Evolutionary conservation across 306 rosid species (phyloP), one percentile per base, ranked within the genome.

Genomic region (Prunus armeniaca): DNA sequence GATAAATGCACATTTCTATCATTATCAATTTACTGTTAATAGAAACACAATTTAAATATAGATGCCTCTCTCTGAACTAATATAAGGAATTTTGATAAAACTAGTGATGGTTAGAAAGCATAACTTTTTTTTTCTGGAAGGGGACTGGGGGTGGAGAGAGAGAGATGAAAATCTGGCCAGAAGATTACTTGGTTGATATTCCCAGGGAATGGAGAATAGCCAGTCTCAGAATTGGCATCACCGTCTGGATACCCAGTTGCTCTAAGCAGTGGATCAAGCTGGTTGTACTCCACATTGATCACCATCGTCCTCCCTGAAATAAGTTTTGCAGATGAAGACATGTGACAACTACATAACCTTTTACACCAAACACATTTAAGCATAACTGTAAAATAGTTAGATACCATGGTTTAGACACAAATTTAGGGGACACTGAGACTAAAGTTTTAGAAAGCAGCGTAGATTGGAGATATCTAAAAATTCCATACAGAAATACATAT

Each of bases 231-330:
- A 79, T 95, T 95, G 84, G 81, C 91, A 78, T 95, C 99, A 7
- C 99, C 99, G 25, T 92, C 96, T 63, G 96, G 91, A 84, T 81
- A 66, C 80, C 93, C 92, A 79, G 97, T 92, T 76, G 97, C 97
- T 91, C 96, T 90, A 15, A 95, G 93, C 74, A 92, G 97, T 65
- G 99, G 99, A 80, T 95, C 97, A 83, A 95, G 89, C 89, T 95
- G 97, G 86, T 95, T 95, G 92, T 92, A 95, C 83, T 92, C 99
- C 79, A 95, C 99, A 82, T 95, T 92, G 83, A 92, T 92, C 83
- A 95, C 97, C 99, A 95, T 89, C 2, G 90, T 47, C 87, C 97
- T 92, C 83, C 99, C 99, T 95, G 81, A 62, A 57, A 72, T 73
- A 63, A 71, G 25, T 64, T 55, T 76, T 71, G 9, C 24, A 55